Conservation (phyloP, 2,329 filamentous ascomycete species). For the Trichophaea hybrida region DNA sequence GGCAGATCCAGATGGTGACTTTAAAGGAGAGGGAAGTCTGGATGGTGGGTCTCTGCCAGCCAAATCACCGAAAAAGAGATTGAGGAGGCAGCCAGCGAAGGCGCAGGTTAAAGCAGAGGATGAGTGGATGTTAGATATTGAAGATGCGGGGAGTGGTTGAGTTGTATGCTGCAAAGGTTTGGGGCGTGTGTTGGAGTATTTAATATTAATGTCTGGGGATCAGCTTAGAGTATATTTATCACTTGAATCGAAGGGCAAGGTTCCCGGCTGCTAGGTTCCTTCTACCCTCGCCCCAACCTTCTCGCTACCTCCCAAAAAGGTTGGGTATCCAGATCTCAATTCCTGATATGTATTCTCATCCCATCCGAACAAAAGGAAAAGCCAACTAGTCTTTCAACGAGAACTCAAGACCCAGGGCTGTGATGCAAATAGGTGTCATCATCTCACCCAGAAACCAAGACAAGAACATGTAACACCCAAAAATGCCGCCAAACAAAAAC, state of each 20-base stretch:
- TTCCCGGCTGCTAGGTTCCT: no score
- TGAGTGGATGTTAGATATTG: constrained; percentile 4
- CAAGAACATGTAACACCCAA: no score
- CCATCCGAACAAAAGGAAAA: no score
- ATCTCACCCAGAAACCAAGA: no score
- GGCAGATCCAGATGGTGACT: constrained; percentile 24
- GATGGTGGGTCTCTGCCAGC: not conserved
- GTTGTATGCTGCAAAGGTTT: not conserved
- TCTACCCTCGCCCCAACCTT: no score
- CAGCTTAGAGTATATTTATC: not conserved
- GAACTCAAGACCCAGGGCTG: no score
- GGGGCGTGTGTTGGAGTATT: not conserved
- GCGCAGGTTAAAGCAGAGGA: constrained; percentile 14
- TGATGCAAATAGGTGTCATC: no score
- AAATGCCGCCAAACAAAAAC: no score
- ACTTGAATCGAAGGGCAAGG: not conserved
- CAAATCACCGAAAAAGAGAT: constrained; percentile 2
- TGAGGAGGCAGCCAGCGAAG: constrained; percentile 10
- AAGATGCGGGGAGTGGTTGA: not conserved
- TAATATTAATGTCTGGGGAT: not conserved
- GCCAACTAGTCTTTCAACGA: no score
- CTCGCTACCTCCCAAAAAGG: no score
- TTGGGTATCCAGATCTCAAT: no score
- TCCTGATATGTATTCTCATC: no score
- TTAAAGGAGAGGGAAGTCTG: constrained; percentile 13